Conservation (phyloP, 495 filamentous ascomycete species). For the Astrothelium subdiscretum region DNA sequence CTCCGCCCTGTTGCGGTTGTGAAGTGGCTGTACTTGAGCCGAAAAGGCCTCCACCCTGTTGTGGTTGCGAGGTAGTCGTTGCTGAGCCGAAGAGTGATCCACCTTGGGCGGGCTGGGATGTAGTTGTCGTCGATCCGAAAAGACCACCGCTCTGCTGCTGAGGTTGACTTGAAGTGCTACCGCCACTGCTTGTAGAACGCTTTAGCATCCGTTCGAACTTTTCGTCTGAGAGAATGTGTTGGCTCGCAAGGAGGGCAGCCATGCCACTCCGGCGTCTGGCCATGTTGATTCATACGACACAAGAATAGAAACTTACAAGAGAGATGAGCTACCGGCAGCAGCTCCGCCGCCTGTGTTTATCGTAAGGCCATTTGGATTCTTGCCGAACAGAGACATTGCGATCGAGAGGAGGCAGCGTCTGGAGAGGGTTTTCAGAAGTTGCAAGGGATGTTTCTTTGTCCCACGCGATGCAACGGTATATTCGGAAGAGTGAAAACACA, state of each 20-base stretch:
- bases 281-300: no score
- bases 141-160: background rate
- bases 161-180: background rate
- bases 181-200: background rate
- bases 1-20: constrained; percentile 22
- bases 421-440: background rate
- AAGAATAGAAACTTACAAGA: background rate
- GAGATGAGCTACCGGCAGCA: background rate
- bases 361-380: background rate
- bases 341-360: background rate
- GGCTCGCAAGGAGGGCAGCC: background rate
- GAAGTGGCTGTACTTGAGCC: constrained; percentile 9
- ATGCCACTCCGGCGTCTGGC: no score
- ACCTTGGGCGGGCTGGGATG: background rate
- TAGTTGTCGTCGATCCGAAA: background rate
- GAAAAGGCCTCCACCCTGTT: constrained; percentile 18
- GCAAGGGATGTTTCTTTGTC: background rate
- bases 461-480: background rate
- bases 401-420: background rate
- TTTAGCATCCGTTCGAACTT: background rate
- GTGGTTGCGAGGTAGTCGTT: constrained; percentile 1
- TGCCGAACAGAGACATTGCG: background rate
- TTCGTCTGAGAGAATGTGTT: background rate
- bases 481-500: background rate
- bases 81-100: background rate